Base-by-base conservation (phyloP, 305 asterid species). In the Petunia hybrid region DNA sequence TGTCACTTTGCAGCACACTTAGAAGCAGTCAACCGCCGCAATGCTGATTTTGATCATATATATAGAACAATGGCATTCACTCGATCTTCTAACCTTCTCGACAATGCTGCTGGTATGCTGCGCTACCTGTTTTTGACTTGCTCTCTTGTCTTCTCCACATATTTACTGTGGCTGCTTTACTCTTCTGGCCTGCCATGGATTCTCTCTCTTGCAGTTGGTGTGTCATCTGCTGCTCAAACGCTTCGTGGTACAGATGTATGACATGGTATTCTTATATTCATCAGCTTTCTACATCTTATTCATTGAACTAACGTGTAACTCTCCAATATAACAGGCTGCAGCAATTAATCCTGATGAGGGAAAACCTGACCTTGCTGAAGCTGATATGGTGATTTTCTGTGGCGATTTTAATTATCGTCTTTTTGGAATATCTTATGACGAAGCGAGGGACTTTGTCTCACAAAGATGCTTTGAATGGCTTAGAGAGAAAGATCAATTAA, bases 401-500 rank as follows among this genome's bases (percentile, higher is more conserved):
- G 99, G 99, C 8, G 99, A 95, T 87, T 92, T 93, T 65, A 93
- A 95, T 79, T 95, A 95, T 83, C 97, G 99, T 36, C 92, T 95
- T 65, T 94, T 92, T 80, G 99, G 99, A 36, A 95, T 95, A 90
- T 89, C 98, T 2, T 95, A 95, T 16, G 99, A 94, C 56, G 99
- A 95, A 83, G 99, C 97, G 9, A 90, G 99, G 83, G 99, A 95
- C 82, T 92, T 95, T 13, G 97, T 95, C 59, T 95, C 99, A 14
- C 98, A 95, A 79, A 91, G 99, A 89, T 88, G 97, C 88, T 95
- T 95, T 71, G 99, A 94, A 71, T 95, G 99, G 99, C 97, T 95
- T 61, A 92, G 97, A 6, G 98, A 95, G 90, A 95, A 86, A 83
- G 99, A 94, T 83, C 98, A 95, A 81, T 82, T 95, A 56, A 87